A percentile compares a stretch with the other conserved stretches of the same genome.
Evolutionary conservation across 2,329 filamentous ascomycete genomes (phyloP).

Genomic region (Aspergillus aculeatinus): DNA sequence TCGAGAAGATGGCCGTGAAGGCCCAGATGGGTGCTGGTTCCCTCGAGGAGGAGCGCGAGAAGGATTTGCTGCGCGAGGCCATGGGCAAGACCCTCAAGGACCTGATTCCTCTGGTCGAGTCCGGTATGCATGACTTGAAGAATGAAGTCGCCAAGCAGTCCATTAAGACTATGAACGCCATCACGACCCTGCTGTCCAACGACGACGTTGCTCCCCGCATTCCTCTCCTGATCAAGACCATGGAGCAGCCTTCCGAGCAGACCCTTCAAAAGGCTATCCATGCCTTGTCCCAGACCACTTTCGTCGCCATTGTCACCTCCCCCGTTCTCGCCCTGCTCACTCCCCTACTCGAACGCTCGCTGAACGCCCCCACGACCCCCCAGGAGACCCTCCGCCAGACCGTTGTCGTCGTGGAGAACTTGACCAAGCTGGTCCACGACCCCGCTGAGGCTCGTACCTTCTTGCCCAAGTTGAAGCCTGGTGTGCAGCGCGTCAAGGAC

Average conservation of each 20-base stretch:
- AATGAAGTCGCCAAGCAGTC: constrained; percentile 79
- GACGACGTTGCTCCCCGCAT: constrained; percentile 94
- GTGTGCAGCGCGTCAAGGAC: constrained; percentile 84
- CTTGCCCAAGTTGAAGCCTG: constrained; percentile 88
- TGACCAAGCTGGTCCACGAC: constrained; percentile 96
- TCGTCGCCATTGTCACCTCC: constrained; percentile 92
- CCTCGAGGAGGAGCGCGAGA: constrained; percentile 79
- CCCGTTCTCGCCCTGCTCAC: constrained; percentile 93
- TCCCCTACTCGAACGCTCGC: constrained; percentile 86
- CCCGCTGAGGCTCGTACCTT: constrained; percentile 93
- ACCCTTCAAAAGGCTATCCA: constrained; percentile 94
- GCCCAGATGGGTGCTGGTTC: constrained; percentile 81
- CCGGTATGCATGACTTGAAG: constrained; percentile 96
- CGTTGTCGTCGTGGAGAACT: constrained; percentile 93
- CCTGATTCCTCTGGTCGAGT: constrained; percentile 87
- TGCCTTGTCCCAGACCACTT: constrained; percentile 95
- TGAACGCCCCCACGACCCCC: constrained; percentile 85
- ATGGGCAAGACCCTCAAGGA: constrained; percentile 79
- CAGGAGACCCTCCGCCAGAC: constrained; percentile 96
- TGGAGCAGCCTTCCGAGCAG: constrained; percentile 88
- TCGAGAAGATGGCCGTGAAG: constrained; percentile 94
- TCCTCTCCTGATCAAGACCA: constrained; percentile 86
- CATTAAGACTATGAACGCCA: constrained; percentile 84
- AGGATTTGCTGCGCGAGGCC: constrained; percentile 83
- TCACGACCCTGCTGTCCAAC: constrained; percentile 89